A percentile compares a stretch with the other conserved stretches of the same genome.
phyloP scores from a whole-genome alignment of 176 grass and related monocot species.

The Pontederia crassipes region DNA sequence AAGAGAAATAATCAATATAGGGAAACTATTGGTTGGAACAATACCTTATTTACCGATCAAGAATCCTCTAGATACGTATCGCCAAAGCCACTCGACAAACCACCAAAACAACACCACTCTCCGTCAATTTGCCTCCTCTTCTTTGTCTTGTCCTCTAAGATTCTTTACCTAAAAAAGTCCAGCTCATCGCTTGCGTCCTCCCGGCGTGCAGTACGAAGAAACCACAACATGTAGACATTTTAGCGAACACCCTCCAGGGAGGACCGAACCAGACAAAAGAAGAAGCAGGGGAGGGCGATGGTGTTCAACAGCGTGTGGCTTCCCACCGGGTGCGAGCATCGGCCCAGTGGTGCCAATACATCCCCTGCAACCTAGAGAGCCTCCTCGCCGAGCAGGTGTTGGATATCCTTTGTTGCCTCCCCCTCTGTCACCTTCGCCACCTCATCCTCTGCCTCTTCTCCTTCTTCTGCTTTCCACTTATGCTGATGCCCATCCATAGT shows the following conservation, averaged over 20 bases:
- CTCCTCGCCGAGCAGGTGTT: constrained; percentile 65
- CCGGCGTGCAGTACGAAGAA: too few relatives aligned
- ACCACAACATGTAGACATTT: too few relatives aligned
- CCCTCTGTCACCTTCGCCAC: constrained; percentile 57
- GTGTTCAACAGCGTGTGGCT: constrained; percentile 49
- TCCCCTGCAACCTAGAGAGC: constrained; percentile 85
- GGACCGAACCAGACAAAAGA: not conserved
- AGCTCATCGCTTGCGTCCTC: too few relatives aligned
- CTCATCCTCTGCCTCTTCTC: constrained; percentile 43
- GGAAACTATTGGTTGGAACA: too few relatives aligned
- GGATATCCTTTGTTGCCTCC: constrained; percentile 54
- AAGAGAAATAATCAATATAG: too few relatives aligned
- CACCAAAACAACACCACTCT: too few relatives aligned
- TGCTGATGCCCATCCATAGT: constrained; percentile 8
- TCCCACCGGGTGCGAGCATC: constrained; percentile 60
- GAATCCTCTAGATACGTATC: too few relatives aligned
- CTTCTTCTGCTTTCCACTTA: constrained; percentile 60
- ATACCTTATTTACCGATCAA: too few relatives aligned
- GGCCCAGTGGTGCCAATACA: constrained; percentile 65
- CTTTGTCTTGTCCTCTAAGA: too few relatives aligned
- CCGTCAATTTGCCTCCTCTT: too few relatives aligned
- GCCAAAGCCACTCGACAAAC: too few relatives aligned
- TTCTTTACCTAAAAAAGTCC: too few relatives aligned
- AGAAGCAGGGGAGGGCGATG: constrained; percentile 10
- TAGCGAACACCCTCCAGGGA: not conserved